Conservation (phyloP, 2,329 filamentous ascomycete genomes). For the Colletotrichum theobromicola region DNA sequence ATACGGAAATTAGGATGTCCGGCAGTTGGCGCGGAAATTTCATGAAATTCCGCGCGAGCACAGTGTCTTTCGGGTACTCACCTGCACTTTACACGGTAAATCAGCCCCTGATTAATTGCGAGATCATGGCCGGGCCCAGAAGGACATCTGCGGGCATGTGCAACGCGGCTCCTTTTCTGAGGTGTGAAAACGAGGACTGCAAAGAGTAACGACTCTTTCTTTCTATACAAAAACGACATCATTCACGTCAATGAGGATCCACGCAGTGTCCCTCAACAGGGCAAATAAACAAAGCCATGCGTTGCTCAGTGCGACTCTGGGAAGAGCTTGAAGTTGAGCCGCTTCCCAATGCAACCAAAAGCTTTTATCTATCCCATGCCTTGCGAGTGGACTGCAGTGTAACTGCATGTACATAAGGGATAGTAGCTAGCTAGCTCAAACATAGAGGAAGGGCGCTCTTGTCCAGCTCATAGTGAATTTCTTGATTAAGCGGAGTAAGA, state of each 20-base stretch:
- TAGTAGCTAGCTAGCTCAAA: too few relatives aligned
- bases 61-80: fast-evolving
- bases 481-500: too few relatives aligned
- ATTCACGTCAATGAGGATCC: not conserved
- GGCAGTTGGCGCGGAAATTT: not conserved
- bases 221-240: too few relatives aligned
- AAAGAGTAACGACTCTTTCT: not conserved
- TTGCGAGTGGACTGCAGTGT: too few relatives aligned
- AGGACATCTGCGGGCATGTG: not conserved
- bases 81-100: not conserved
- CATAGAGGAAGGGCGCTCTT: too few relatives aligned
- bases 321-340: not conserved
- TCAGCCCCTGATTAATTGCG: fast-evolving
- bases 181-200: not conserved
- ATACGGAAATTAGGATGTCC: not conserved
- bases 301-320: not conserved
- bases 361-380: too few relatives aligned
- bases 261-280: not conserved
- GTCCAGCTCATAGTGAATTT: too few relatives aligned
- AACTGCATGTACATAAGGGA: too few relatives aligned
- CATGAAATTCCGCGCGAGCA: not conserved
- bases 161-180: not conserved
- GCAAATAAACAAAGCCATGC: not conserved
- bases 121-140: not conserved
- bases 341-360: too few relatives aligned